A percentile compares a stretch with the other conserved stretches of the same genome.
Conservation (phyloP, 2,329 filamentous ascomycete genomes). For the Talaromyces sp. region DNA sequence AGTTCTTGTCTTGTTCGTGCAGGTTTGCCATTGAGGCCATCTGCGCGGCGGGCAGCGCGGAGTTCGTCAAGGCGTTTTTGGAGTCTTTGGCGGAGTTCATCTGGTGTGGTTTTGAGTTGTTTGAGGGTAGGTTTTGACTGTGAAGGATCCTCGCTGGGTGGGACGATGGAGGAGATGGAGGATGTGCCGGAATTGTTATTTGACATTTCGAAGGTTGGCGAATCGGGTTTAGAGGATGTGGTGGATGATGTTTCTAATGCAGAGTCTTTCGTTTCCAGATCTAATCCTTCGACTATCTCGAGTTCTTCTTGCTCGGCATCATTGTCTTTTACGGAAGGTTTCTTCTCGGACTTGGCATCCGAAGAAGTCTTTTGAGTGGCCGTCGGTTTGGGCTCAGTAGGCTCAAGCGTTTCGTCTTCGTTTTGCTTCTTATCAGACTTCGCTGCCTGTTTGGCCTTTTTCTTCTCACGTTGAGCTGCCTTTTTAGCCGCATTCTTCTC, state of each 20-base stretch:
- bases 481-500: constrained; percentile 48
- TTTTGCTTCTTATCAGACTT: constrained; percentile 20
- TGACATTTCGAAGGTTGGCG: constrained; percentile 54
- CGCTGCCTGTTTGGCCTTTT: constrained; percentile 39
- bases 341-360: constrained; percentile 23
- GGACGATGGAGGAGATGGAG: constrained; percentile 65
- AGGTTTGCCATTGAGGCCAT: constrained; percentile 74
- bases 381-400: constrained; percentile 16
- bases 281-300: constrained; percentile 48
- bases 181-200: constrained; percentile 55
- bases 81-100: constrained; percentile 72
- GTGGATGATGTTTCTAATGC: constrained; percentile 36
- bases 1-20: constrained; percentile 86
- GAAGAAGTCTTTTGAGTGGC: constrained; percentile 14
- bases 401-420: constrained; percentile 22
- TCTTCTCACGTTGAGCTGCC: constrained; percentile 33
- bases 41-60: constrained; percentile 80
- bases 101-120: constrained; percentile 65
- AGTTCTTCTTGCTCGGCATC: constrained; percentile 34
- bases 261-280: constrained; percentile 43
- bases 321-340: constrained; percentile 22
- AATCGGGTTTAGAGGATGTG: constrained; percentile 51
- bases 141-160: constrained; percentile 33
- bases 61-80: constrained; percentile 80
- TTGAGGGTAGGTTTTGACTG: constrained; percentile 48